Base-by-base conservation (phyloP, 345 rosid species). In the Excoecaria agallocha region DNA sequence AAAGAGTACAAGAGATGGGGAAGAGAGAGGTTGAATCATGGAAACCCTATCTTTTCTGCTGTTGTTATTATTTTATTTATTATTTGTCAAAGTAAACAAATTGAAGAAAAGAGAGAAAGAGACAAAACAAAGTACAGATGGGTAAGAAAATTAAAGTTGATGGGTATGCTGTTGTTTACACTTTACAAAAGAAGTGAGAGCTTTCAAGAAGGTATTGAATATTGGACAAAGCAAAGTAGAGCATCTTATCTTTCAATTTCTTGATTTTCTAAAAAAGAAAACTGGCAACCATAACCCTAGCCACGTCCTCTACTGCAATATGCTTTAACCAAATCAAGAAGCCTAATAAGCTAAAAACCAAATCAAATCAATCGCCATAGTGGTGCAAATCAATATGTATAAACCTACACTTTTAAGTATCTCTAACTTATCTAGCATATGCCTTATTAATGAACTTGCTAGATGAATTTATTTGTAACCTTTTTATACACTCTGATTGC, bases 251-350 rank as follows among this genome's bases (percentile, higher is more conserved):
- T 43, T 43, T 43, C 48, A 6, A 8, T 43, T 43, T 43, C 7
- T 43, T 10, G 10, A 6, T 43, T 1, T 43, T 22, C 64, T 69
- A 75, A 80, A 70, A 57, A 70, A 77, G 70, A 70, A 68, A 78
- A 74, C 81, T 74, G 83, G 78, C 75, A 74, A 74, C 80, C 79
- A 66, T 45, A 78, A 76, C 78, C 82, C 86, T 78, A 78, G 66
- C 85, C 84, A 68, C 76, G 85, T 81, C 81, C 61, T 69, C 72
- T 11, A 63, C 86, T 78, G 82, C 8, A 78, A 74, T 12, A 82
- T 78, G 67, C 78, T 83, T 82, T 79, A 62, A 73, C 69, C 50
- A 20, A 51, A 63, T 54, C 66, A 73, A 73, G 84, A 77, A 48
- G 13, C 69, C 51, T 50, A 15, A 6, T 38, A 38, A 12, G 15